phyloP scores from a whole-genome alignment of 2,329 filamentous ascomycete species.

The Fusarium denticulatum region DNA sequence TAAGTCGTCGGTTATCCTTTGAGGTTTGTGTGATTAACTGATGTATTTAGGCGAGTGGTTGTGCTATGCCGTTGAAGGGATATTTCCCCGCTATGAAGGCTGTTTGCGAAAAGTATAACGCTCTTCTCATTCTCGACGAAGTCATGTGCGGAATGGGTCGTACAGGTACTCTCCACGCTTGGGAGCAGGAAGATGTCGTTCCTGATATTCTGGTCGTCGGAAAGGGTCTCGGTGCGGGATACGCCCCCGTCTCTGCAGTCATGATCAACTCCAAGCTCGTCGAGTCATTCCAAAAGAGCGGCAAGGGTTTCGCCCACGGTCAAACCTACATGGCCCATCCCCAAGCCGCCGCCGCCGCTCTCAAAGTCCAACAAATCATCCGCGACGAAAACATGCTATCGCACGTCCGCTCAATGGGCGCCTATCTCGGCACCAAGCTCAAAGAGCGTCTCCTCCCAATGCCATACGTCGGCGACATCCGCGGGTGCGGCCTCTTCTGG shows the following conservation, averaged over 20 bases:
- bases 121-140: constrained; percentile 66
- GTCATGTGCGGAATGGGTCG: constrained; percentile 77
- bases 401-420: constrained; percentile 10
- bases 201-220: constrained; percentile 75
- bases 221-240: constrained; percentile 66
- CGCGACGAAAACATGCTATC: constrained; percentile 9
- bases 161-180: constrained; percentile 69
- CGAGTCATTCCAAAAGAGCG: constrained; percentile 22
- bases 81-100: constrained; percentile 64
- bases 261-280: constrained; percentile 25
- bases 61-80: constrained; percentile 46
- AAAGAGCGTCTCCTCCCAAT: constrained; percentile 11
- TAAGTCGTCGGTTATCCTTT: too few relatives aligned
- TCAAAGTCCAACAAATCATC: constrained; percentile 31
- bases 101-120: constrained; percentile 65
- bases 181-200: constrained; percentile 65
- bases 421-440: constrained; percentile 25
- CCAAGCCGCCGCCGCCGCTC: constrained; percentile 19
- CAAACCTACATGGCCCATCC: constrained; percentile 36
- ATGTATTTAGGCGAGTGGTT: constrained; percentile 24
- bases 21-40: too few relatives aligned
- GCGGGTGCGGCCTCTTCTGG: constrained; percentile 35
- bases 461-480: constrained; percentile 34
- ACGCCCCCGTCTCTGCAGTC: constrained; percentile 33
- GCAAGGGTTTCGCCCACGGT: constrained; percentile 21